A percentile compares a stretch with the other conserved stretches of the same genome.
Evolutionary conservation across 2,329 filamentous ascomycete species (phyloP).

Genomic region (Volutella citrinella): DNA sequence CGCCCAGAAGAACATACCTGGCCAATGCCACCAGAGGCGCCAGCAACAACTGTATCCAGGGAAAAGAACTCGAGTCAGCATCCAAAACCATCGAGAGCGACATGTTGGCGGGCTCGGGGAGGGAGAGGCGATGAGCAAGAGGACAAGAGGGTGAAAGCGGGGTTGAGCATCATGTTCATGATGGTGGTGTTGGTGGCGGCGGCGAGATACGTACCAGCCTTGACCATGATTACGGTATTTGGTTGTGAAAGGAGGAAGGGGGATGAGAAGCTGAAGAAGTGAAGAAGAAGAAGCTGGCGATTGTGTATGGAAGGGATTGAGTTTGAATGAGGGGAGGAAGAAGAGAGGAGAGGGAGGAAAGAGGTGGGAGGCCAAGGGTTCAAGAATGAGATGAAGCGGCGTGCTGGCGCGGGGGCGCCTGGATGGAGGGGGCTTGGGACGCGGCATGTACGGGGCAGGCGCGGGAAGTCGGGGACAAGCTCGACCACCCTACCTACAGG

Average conservation of each 20-base stretch:
- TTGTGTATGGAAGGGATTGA: background rate
- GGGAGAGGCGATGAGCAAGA: no score
- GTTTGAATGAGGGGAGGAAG: slow-evolving; percentile 6
- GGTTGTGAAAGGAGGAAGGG: slow-evolving; percentile 8
- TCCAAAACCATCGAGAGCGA: no score
- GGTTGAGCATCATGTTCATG: slow-evolving; percentile 17
- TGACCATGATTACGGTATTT: slow-evolving; percentile 49
- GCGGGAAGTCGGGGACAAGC: slow-evolving; percentile 4
- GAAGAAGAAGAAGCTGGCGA: no score
- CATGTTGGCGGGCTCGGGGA: no score
- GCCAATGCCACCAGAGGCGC: slow-evolving; percentile 97
- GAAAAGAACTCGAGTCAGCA: no score
- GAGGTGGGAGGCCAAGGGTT: slow-evolving; percentile 20
- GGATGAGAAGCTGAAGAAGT: no score
- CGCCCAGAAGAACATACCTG: slow-evolving; percentile 68
- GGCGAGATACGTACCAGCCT: slow-evolving; percentile 59
- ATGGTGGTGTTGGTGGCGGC: no score
- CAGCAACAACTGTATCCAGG: slow-evolving; percentile 68
- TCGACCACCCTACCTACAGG: no score
- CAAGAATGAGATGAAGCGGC: slow-evolving; percentile 15
- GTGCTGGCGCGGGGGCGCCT: slow-evolving; percentile 5
- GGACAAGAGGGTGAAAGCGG: slow-evolving; percentile 17
- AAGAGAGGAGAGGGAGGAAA: slow-evolving; percentile 7
- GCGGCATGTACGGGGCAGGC: background rate
- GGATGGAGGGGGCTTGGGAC: background rate